Base-by-base conservation (phyloP, 1,284 basidiomycete species). In the Stygiomarasmius scandens region DNA sequence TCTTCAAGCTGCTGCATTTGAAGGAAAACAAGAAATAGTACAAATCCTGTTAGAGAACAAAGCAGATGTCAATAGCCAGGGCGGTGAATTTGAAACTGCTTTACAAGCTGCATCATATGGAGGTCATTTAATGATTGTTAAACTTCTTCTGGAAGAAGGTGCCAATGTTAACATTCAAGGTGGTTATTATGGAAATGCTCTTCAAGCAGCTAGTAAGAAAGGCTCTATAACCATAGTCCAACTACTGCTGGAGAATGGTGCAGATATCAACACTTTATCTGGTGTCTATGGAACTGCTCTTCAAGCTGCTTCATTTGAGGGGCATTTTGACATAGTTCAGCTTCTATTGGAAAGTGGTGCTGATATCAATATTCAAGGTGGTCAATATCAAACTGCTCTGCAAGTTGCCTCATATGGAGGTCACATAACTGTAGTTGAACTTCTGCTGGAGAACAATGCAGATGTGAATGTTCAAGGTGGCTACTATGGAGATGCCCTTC, bases 251-350 rank as follows among this genome's bases (percentile, higher is more conserved):
- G 44, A n/a, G 14, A 14, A 23, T 22, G 46, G 22, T 22, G 46
- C 46, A 47, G 46, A 47, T 20, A 11, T 47, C 23, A 47, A 47
- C 24, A 27, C 22, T 47, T 22, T 22, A 22, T 3, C 19, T 47
- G 22, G 46, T 47, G n/a, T 36, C 2, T 58, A 54, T 57, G 59
- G 55, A 22, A 60, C 16, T 57, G 55, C 59, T 9, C 50, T 60
- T 8, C 44, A 54, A 25, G 51, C 55, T 6, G 59, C 59, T 47
- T 44, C 55, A 12, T 25, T 19, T 14, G 2, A 12, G 45, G 20
- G 45, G 4, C 10, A n/a, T 22, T 19, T 5, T 2, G 11, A 14
- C 20, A 25, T 47, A 19, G 45, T 47, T 12, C 20, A 47, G 11
- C 10, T 47, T 14, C 20, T 47, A 5, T 20, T 47, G 2, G 11